Conservation (phyloP, 176 grass and related monocot genomes). For the Alloteropsis semialata region DNA sequence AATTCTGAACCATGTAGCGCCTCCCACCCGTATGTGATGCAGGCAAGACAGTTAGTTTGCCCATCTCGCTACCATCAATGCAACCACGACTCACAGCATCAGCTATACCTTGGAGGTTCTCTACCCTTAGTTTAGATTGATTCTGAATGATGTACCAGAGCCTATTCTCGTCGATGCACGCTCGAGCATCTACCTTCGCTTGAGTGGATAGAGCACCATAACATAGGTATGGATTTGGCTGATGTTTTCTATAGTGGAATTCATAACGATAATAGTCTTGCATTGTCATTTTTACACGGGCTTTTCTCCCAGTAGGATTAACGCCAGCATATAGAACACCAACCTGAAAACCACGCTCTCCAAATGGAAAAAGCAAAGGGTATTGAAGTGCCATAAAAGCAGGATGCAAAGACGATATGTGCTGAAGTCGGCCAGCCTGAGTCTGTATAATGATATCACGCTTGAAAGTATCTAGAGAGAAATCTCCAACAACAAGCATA, state of each 20-base stretch:
- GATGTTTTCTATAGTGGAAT: neutral
- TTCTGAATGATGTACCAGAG: too few relatives aligned
- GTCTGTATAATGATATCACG: neutral
- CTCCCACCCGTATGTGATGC: neutral
- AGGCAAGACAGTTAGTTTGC: too few relatives aligned
- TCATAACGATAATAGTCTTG: neutral
- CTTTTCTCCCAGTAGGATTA: neutral
- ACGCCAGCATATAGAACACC: neutral
- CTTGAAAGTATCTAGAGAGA: neutral
- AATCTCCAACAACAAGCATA: neutral
- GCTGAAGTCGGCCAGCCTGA: neutral
- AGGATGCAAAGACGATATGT: neutral
- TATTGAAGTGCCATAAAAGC: neutral
- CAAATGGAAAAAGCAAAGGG: neutral
- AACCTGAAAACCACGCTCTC: neutral
- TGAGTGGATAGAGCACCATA: neutral
- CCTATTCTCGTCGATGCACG: too few relatives aligned
- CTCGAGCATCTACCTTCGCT: too few relatives aligned
- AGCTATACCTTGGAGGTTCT: too few relatives aligned
- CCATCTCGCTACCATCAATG: too few relatives aligned
- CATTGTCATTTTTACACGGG: neutral
- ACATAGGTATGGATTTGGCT: neutral
- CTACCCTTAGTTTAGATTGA: too few relatives aligned
- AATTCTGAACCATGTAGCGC: neutral
- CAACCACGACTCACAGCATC: too few relatives aligned